These are phyloP conservation scores for Ochromonadaceae sp. DNA, from an alignment of 352 stramenopile genomes.

Conservation along the genomic window DNA sequence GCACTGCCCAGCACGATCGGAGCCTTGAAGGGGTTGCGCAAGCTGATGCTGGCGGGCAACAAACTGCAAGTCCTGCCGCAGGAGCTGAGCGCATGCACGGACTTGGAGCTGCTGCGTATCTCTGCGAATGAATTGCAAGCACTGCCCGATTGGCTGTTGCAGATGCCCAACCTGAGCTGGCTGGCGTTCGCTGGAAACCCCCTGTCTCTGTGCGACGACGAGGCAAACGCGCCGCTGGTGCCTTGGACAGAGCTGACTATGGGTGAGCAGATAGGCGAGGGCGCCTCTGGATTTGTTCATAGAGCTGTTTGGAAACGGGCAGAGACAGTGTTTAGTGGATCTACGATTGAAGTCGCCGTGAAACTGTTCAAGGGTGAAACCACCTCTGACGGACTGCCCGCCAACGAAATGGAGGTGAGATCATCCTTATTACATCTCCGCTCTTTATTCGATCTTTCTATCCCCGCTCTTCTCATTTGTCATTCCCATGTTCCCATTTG, in stretches of 20 bases:
- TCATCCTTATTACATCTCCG: background rate
- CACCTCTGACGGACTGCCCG: background rate
- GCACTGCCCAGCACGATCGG: background rate
- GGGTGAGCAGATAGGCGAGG: background rate
- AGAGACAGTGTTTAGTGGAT: background rate
- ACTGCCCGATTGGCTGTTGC: background rate
- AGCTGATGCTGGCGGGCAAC: conserved; percentile 2
- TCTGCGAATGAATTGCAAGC: background rate
- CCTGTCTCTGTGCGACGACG: too few relatives aligned
- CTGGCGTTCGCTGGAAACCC: background rate
- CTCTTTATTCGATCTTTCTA: too few relatives aligned
- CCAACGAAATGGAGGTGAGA: background rate
- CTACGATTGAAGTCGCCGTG: background rate
- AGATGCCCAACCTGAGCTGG: conserved; percentile 5
- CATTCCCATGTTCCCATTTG: background rate
- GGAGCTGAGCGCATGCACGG: background rate
- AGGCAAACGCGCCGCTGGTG: too few relatives aligned
- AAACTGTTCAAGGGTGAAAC: background rate
- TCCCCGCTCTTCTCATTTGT: background rate
- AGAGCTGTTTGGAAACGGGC: background rate
- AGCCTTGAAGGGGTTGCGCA: background rate
- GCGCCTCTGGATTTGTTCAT: background rate
- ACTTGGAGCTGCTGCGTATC: conserved; percentile 5
- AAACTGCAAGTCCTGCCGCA: background rate
- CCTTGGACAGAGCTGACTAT: background rate